Conservation (phyloP, 2,329 filamentous ascomycete species). For the Pyrenophora seminiperda region DNA sequence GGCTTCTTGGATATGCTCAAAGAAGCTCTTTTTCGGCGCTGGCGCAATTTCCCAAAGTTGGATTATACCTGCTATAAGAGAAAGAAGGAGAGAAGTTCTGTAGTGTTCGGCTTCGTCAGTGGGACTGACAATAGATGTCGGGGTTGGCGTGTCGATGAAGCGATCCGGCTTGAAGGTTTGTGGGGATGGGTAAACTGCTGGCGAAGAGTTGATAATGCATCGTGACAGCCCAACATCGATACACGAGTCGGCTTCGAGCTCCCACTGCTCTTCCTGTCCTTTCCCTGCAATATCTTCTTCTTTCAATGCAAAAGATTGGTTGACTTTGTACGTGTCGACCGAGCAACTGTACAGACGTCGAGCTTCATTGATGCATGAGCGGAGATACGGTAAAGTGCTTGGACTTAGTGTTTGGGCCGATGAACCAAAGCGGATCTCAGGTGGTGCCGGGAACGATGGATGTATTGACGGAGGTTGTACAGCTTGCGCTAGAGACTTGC, state of each 20-base stretch:
- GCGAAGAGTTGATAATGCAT: constrained; percentile 38
- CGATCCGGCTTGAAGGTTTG: constrained; percentile 35
- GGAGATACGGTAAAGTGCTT: constrained; percentile 32
- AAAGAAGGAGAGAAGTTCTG: constrained; percentile 32
- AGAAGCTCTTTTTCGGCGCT: constrained; percentile 41
- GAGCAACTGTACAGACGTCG: constrained; percentile 39
- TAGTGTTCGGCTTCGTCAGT: constrained; percentile 23
- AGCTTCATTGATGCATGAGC: constrained; percentile 40
- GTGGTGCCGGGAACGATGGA: constrained; percentile 43
- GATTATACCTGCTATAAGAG: constrained; percentile 39
- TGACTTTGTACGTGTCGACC: constrained; percentile 24
- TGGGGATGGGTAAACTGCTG: constrained; percentile 29
- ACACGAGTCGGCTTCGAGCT: constrained; percentile 33
- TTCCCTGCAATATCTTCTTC: constrained; percentile 24
- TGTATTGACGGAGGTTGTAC: constrained; percentile 45
- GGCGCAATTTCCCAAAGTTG: constrained; percentile 45
- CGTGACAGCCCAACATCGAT: constrained; percentile 41
- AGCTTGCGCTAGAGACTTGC: constrained; percentile 37
- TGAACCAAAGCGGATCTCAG: constrained; percentile 35
- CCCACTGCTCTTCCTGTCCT: constrained; percentile 32
- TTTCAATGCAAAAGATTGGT: constrained; percentile 27
- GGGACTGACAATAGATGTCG: constrained; percentile 24
- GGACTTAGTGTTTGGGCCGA: constrained; percentile 13
- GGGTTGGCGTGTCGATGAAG: constrained; percentile 23
- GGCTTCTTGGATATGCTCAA: constrained; percentile 42